Evolutionary conservation across 371 early-diverging fungal species (phyloP).

Genomic region (Circinella minor): DNA sequence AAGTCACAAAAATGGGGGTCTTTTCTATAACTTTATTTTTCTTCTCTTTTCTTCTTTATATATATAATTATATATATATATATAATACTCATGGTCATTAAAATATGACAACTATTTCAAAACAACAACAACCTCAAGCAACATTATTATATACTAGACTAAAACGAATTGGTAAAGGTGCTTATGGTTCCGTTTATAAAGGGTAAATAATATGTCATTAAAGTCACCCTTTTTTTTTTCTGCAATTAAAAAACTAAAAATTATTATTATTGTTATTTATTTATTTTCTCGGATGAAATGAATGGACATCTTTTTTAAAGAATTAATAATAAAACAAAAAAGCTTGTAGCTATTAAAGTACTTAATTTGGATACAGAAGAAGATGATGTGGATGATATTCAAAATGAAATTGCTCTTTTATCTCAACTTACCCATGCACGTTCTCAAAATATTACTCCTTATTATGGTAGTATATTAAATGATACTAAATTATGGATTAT

Average conservation of each 20-base stretch:
- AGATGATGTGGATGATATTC: conserved; percentile 96
- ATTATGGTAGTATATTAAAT: conserved; percentile 90
- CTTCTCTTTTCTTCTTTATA: too few relatives aligned
- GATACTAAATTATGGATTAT: conserved; percentile 96
- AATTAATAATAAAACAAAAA: conserved; percentile 68
- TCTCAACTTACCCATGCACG: conserved; percentile 82
- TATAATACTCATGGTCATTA: neutral
- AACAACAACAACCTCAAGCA: conserved; percentile 21
- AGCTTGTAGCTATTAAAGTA: conserved; percentile 94
- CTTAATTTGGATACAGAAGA: conserved; percentile 95
- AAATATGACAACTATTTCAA: neutral
- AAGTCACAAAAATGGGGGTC: too few relatives aligned
- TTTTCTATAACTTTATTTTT: too few relatives aligned
- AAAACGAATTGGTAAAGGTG: conserved; percentile 56
- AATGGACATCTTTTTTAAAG: conserved; percentile 33
- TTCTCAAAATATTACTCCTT: conserved; percentile 91
- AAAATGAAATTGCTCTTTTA: conserved; percentile 90
- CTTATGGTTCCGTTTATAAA: conserved; percentile 62
- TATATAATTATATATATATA: too few relatives aligned
- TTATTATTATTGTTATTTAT: too few relatives aligned
- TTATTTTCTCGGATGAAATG: too few relatives aligned
- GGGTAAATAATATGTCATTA: conserved; percentile 40
- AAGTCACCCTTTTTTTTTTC: too few relatives aligned
- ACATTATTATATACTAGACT: conserved; percentile 48
- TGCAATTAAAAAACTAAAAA: too few relatives aligned